phyloP scores from a whole-genome alignment of 2,329 filamentous ascomycete genomes.

The Calonectria hawksworthii region DNA sequence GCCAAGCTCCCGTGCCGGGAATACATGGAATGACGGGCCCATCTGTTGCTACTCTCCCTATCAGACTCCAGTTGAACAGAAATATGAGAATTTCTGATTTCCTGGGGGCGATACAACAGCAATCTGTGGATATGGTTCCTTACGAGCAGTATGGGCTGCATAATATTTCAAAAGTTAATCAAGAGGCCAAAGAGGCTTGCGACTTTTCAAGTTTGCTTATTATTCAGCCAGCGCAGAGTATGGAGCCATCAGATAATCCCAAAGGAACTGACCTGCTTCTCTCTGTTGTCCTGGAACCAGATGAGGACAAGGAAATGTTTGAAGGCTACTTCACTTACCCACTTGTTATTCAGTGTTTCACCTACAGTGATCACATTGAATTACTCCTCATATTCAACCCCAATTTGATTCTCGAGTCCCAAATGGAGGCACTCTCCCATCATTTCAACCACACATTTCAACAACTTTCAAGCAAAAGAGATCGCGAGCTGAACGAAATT shows the following conservation, averaged over 20 bases:
- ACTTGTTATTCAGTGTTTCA: conserved; percentile 7
- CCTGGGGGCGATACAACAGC: conserved; percentile 28
- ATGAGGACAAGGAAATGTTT: not conserved
- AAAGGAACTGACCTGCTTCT: not conserved
- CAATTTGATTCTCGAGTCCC: not conserved
- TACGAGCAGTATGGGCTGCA: conserved; percentile 40
- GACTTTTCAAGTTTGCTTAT: conserved; percentile 48
- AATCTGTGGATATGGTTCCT: conserved; percentile 32
- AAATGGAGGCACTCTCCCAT: not conserved
- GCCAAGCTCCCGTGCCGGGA: conserved; percentile 40
- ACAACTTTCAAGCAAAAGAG: not conserved
- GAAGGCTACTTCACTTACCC: conserved; percentile 11
- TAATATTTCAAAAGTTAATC: conserved; percentile 34
- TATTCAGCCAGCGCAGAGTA: conserved; percentile 37
- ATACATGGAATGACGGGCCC: conserved; percentile 41
- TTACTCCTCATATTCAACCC: conserved; percentile 15
- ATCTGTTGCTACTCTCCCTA: conserved; percentile 58
- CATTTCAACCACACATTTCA: not conserved
- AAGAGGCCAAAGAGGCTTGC: conserved; percentile 33
- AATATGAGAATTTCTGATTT: conserved; percentile 14
- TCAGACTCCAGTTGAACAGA: conserved; percentile 54
- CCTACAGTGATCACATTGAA: not conserved
- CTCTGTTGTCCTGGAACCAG: not conserved
- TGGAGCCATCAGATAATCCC: not conserved
- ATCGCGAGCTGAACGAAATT: not conserved